phyloP scores from a whole-genome alignment of 164 flowering plant genomes.

The Chimonanthus praecox region DNA sequence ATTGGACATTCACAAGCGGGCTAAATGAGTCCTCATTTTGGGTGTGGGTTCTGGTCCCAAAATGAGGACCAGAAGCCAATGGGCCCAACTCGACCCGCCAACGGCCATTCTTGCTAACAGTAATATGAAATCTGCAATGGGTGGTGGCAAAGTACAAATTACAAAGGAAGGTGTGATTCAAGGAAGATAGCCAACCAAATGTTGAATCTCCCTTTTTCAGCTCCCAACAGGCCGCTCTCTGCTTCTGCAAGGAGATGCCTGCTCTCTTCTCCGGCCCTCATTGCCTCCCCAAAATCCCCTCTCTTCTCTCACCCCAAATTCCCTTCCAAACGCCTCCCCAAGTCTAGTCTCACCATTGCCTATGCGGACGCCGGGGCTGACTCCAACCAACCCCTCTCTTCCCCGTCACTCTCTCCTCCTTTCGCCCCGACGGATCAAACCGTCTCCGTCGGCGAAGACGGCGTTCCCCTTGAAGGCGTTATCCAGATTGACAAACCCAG shows the following conservation, averaged over 20 bases:
- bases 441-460: slow-evolving; percentile 43
- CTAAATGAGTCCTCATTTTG: no score
- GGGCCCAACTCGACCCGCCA: no score
- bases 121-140: no score
- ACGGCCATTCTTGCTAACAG: no score
- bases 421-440: slow-evolving; percentile 19
- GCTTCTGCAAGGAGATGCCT: slow-evolving; percentile 17
- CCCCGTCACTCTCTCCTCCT: slow-evolving; percentile 13
- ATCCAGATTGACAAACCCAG: slow-evolving; percentile 82
- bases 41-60: no score
- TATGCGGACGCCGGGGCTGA: slow-evolving; percentile 31
- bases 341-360: slow-evolving; percentile 29
- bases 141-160: no score
- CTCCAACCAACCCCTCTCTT: slow-evolving; percentile 12
- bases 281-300: slow-evolving; percentile 20
- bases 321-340: slow-evolving; percentile 14
- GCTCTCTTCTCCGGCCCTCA: slow-evolving; percentile 18
- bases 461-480: slow-evolving; percentile 83
- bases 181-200: background rate
- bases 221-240: slow-evolving; percentile 27
- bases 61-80: no score
- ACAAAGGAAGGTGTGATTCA: no score
- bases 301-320: slow-evolving; percentile 27
- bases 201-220: slow-evolving; percentile 30
- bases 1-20: no score